Conservation (phyloP, 805 yeast species). For the Spencermartinsiella europaea region DNA sequence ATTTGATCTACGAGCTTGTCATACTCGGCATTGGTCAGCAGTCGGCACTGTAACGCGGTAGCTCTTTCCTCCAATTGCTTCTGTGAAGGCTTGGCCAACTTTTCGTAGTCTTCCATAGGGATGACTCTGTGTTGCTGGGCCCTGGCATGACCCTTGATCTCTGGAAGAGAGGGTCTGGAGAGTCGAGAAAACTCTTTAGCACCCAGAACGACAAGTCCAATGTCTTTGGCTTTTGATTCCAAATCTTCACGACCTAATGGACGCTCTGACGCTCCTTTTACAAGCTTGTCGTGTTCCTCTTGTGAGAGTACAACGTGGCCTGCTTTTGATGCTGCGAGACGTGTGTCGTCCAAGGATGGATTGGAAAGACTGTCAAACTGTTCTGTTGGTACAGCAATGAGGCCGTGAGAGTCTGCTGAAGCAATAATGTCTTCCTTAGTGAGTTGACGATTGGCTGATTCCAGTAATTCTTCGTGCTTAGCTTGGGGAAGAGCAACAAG, state of each 20-base stretch:
- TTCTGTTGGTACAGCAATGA: slow-evolving; percentile 6
- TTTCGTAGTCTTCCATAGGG: slow-evolving; percentile 11
- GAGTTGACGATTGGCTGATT: slow-evolving; percentile 15
- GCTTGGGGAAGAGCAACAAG: slow-evolving; percentile 25
- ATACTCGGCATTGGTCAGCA: background rate
- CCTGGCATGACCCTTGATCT: slow-evolving; percentile 17
- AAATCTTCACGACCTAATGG: slow-evolving; percentile 9
- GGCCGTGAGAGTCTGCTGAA: slow-evolving; percentile 10
- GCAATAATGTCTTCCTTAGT: slow-evolving; percentile 16
- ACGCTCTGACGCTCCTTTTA: background rate
- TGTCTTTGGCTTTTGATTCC: slow-evolving; percentile 17
- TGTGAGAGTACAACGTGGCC: slow-evolving; percentile 7
- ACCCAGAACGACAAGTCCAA: slow-evolving; percentile 29
- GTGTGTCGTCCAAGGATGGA: slow-evolving; percentile 20
- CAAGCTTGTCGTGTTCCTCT: slow-evolving; percentile 15
- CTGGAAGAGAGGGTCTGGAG: slow-evolving; percentile 16
- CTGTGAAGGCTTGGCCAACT: slow-evolving; percentile 14
- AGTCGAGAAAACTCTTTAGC: slow-evolving; percentile 5
- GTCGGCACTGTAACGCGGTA: background rate
- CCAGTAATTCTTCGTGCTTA: slow-evolving; percentile 17
- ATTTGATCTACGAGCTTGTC: slow-evolving; percentile 1
- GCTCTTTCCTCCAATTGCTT: slow-evolving; percentile 12
- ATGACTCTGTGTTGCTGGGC: slow-evolving; percentile 26
- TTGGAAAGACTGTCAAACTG: slow-evolving; percentile 10
- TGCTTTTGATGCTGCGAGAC: slow-evolving; percentile 8